Percentiles rank a stretch among this genome's conserved stretches.
Conservation (phyloP, 1,284 basidiomycete genomes). For the Earliella scabrosa region DNA sequence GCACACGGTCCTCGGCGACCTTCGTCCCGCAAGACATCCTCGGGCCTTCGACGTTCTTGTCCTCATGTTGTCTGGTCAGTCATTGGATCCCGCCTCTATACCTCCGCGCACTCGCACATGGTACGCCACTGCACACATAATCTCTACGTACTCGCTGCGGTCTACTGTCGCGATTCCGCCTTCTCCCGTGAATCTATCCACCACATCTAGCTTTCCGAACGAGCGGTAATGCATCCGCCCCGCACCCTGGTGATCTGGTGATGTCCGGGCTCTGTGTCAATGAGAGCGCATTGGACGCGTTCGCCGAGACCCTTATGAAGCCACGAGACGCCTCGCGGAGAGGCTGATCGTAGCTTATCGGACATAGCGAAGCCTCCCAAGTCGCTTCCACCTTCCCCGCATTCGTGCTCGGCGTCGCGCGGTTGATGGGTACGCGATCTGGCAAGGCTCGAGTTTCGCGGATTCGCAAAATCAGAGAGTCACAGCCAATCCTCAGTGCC, state of each 20-base stretch:
- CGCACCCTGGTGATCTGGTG: background rate
- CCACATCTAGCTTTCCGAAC: background rate
- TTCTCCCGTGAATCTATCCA: background rate
- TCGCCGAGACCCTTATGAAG: background rate
- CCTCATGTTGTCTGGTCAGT: no score
- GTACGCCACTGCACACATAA: no score
- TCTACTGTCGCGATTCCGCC: background rate
- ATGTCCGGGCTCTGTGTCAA: background rate
- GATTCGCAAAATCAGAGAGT: no score
- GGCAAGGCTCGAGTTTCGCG: background rate
- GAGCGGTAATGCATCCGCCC: background rate
- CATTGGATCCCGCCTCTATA: no score
- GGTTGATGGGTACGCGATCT: background rate
- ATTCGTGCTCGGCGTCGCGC: background rate
- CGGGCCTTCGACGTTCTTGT: no score
- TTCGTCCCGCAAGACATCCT: no score
- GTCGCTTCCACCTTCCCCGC: no score
- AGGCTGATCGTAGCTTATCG: constrained; percentile 2
- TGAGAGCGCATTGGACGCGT: background rate
- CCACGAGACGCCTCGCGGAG: background rate
- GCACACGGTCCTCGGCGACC: no score
- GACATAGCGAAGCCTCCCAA: background rate
- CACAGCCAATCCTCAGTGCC: no score
- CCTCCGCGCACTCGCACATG: no score
- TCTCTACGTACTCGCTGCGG: no score